Base-by-base conservation (phyloP, 805 yeast genomes). In the Dipodascus geniculatus region DNA sequence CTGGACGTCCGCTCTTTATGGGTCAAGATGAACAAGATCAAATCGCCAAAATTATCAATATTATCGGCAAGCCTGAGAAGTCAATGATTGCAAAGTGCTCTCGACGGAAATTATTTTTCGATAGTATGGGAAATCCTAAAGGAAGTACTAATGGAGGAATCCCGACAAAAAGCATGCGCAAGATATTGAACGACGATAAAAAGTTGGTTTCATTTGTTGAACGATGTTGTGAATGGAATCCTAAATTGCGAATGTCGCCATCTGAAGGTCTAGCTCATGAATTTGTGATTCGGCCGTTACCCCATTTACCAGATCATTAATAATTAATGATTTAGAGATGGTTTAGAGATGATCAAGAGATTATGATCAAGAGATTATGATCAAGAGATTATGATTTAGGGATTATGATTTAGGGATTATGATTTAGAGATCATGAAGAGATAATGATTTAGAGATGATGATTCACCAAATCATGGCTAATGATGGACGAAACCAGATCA, bases 1-100 rank as follows among this genome's bases (percentile, higher is more conserved):
- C 89, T 57, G 97, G 97, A 16, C 82, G 81, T 65, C 96, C 98
- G 0, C 81, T 93, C 16, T 93, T 93, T 72, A 96, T 90, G 69
- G 98, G 99, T 49, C 87, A 82, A 61, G 84, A 86, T 56, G 96
- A 96, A 51, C 78, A 83, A 65, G 76, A 87, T 58, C 99, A 93
- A 69, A 74, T 93, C 58, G 83, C 91, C 59, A 95, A 91, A 65
- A 89, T 93, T 57, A 83, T 95, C 42, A 89, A 91, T 68, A 71
- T 89, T 48, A 74, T 91, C 61, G 99, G 99, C 0, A 91, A 95
- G 2, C 98, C 98, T 3, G 82, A 76, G 55, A 77, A 75, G 59
- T 33, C 54, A 1, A 53, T 71, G 47, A 54, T 73, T 22, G 59
- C 57, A 42, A 55, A 57, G n/a, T 66, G 73, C 52, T 56, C 68